Evolutionary conservation across 306 rosid genomes (phyloP), one percentile per base, ranked within the genome.

Genomic region (Vigna mungo): DNA sequence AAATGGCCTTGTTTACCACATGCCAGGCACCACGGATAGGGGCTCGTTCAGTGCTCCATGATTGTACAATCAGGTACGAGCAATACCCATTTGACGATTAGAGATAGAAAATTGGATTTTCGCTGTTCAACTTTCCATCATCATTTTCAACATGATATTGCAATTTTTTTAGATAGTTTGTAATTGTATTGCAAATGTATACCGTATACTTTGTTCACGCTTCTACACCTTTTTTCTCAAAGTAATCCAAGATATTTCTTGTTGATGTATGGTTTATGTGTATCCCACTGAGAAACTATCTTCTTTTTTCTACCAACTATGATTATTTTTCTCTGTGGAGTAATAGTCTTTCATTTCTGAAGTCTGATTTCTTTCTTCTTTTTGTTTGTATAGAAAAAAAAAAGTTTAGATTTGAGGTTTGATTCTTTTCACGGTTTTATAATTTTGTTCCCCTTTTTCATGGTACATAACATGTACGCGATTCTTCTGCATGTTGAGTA

Each of bases 11-110:
- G 87, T 41, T 80, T 9, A 75, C 9, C 12, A 43, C 80, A 0
- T 90, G 97, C 76, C 87, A 80, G 64, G 78, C 53, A 18, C 77
- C 18, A 1, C 60, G 81, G 51, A 93, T 87, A 17, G 93, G 95
- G n/a, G 90, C 88, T 65, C 93, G 91, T 49, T 86, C 85, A 0
- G 70, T 83, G 81, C 89, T 88, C 47, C 80, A 30, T 83, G 95
- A 88, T 77, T 89, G 95, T 77, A 23, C 81, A 13, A 78, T 89
- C 59, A 85, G 95, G 90, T 89, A 91, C 17, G 95, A 93, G 82
- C 95, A 89, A 74, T 91, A 89, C 87, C 92, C 96, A 17, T 89
- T 93, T 83, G 84, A 86, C 17, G 81, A 90, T 68, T 87, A 79
- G 79, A 27, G 9, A 51, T 7, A 25, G 0, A 60, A 69, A 17